A percentile compares a stretch with the other conserved stretches of the same genome.
Evolutionary conservation across 2,329 filamentous ascomycete genomes (phyloP).

Genomic region (Polychaeton citri): DNA sequence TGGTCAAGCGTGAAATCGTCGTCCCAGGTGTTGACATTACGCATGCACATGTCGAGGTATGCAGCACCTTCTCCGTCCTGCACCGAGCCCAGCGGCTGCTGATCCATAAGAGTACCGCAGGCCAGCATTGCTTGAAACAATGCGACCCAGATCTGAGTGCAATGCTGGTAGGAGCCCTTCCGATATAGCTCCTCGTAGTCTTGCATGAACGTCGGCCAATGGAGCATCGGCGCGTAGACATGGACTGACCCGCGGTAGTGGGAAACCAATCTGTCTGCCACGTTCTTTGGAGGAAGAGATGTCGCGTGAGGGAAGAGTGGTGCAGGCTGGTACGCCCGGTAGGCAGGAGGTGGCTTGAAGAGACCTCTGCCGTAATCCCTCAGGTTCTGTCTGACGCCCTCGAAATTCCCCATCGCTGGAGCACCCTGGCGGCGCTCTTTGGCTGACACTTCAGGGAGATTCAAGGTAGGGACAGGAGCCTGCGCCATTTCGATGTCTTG

Average conservation of each 20-base stretch:
- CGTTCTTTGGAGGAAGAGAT: constrained; percentile 51
- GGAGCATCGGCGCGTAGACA: constrained; percentile 67
- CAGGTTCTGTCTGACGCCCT: constrained; percentile 58
- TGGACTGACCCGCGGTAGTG: constrained; percentile 69
- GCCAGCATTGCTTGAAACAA: constrained; percentile 75
- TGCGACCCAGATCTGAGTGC: constrained; percentile 59
- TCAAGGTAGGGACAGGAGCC: constrained; percentile 16
- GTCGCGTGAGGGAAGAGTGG: constrained; percentile 31
- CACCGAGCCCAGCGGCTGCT: constrained; percentile 41
- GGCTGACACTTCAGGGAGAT: constrained; percentile 22
- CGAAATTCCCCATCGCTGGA: constrained; percentile 53
- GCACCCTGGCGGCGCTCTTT: constrained; percentile 48
- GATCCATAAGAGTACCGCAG: constrained; percentile 61
- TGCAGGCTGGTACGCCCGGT: constrained; percentile 42
- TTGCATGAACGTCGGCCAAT: constrained; percentile 72
- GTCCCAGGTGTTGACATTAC: constrained; percentile 66
- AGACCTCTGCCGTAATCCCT: constrained; percentile 63
- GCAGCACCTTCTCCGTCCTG: constrained; percentile 44
- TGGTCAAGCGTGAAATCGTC: constrained; percentile 66
- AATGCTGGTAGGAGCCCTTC: constrained; percentile 44
- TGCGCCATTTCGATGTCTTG: constrained; percentile 27
- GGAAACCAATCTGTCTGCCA: constrained; percentile 58
- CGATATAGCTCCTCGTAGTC: constrained; percentile 68
- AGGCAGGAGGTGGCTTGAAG: constrained; percentile 61
- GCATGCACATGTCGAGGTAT: constrained; percentile 58